phyloP scores from a whole-genome alignment of 169 alveolate species.

The Plasmodium fragile region DNA sequence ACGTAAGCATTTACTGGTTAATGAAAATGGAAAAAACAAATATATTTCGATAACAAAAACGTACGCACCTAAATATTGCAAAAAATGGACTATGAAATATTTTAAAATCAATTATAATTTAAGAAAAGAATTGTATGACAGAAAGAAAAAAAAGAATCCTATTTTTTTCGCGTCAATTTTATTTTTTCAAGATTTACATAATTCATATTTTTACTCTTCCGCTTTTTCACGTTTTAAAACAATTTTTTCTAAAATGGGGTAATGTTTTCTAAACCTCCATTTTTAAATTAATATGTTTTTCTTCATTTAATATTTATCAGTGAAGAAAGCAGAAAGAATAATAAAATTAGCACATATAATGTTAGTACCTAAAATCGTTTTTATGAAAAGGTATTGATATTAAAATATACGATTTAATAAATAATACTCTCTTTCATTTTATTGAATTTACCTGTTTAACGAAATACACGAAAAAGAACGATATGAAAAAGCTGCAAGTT shows the following conservation, averaged over 20 bases:
- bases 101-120: too few species aligned
- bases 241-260: not conserved
- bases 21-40: not conserved
- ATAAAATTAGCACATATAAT: not conserved
- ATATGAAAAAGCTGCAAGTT: not conserved
- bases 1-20: not conserved
- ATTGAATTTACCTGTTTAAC: not conserved
- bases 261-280: not conserved
- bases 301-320: not conserved
- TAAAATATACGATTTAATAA: not conserved
- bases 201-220: not conserved
- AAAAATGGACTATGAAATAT: not conserved
- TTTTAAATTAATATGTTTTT: too few species aligned
- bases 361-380: too few species aligned
- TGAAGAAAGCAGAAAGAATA: not conserved
- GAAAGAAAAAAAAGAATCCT: not conserved
- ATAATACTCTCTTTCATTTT: not conserved
- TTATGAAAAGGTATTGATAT: too few species aligned
- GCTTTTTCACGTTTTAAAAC: not conserved
- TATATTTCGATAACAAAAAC: too few species aligned
- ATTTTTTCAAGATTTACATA: not conserved
- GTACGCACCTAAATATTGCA: not conserved
- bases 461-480: not conserved
- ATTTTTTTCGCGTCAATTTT: not conserved
- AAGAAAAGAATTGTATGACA: not conserved